phyloP scores from a whole-genome alignment of 2,329 filamentous ascomycete genomes.

The Aspergillus pseudotamarii region DNA sequence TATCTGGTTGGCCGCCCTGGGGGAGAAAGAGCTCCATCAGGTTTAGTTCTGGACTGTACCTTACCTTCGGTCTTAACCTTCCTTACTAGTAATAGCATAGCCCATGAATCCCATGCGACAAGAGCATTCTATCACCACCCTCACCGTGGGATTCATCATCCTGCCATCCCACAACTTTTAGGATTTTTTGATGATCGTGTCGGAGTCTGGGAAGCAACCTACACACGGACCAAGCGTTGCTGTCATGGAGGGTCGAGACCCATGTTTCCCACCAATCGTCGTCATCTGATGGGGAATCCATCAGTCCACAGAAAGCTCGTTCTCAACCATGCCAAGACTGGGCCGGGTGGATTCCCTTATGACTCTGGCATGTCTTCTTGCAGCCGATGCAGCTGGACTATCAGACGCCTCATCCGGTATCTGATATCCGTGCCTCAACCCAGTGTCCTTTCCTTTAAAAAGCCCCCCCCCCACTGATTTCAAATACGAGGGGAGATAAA shows the following conservation, averaged over 20 bases:
- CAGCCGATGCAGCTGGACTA: not conserved
- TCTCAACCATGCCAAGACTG: conserved; percentile 1
- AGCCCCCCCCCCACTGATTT: not conserved
- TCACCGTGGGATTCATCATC: not conserved
- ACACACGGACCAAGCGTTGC: conserved; percentile 23
- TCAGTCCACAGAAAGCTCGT: conserved; percentile 7
- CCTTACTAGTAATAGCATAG: not conserved
- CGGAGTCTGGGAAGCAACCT: not conserved
- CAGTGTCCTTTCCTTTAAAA: not conserved
- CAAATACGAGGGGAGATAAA: not conserved
- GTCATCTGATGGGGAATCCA: conserved; percentile 8
- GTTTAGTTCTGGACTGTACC: conserved; percentile 1
- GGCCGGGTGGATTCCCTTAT: not conserved
- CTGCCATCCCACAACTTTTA: conserved; percentile 3
- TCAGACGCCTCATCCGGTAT: not conserved
- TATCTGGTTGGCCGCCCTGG: not conserved
- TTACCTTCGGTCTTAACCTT: not conserved
- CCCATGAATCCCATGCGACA: not conserved
- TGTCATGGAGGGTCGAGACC: conserved; percentile 19
- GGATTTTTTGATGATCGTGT: not conserved
- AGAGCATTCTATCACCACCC: not conserved
- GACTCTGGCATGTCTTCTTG: not conserved
- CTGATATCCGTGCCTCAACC: not conserved
- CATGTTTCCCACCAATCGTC: conserved; percentile 14
- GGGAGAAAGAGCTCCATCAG: not conserved